Evolutionary conservation across 1,284 basidiomycete genomes (phyloP).

Genomic region (Pholiota adiposa): DNA sequence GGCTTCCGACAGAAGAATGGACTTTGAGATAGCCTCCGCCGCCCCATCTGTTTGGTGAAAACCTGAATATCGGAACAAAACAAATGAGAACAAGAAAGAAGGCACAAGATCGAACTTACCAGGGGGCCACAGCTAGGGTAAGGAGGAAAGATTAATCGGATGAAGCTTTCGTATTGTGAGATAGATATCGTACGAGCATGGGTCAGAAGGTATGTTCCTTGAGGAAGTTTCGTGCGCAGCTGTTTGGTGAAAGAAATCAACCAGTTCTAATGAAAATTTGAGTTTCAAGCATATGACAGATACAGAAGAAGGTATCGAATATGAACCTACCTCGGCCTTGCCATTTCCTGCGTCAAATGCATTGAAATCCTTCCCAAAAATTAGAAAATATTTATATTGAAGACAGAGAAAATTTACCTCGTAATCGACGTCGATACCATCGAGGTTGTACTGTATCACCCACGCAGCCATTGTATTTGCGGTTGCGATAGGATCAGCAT

Average conservation of each 20-base stretch:
- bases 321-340: constrained; percentile 37
- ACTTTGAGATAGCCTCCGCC: constrained; percentile 66
- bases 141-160: constrained; percentile 2
- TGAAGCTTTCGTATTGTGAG: background rate
- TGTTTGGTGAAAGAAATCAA: constrained; percentile 48
- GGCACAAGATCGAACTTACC: constrained; percentile 33
- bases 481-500: constrained; percentile 47
- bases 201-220: constrained; percentile 45
- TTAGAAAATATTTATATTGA: background rate
- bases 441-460: constrained; percentile 53
- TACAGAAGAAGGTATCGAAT: background rate
- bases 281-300: background rate
- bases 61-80: constrained; percentile 37
- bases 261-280: constrained; percentile 36
- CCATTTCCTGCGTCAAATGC: constrained; percentile 47
- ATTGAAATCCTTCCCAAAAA: constrained; percentile 43
- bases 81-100: constrained; percentile 8
- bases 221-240: constrained; percentile 42
- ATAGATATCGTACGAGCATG: constrained; percentile 37
- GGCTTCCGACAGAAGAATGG: constrained; percentile 54
- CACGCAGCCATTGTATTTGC: constrained; percentile 54
- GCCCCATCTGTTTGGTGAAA: constrained; percentile 50
- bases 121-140: constrained; percentile 51
- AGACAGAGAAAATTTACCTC: constrained; percentile 34
- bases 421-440: constrained; percentile 61